Conservation (phyloP, 108 stramenopile species). For the Epithemia pelagica region DNA sequence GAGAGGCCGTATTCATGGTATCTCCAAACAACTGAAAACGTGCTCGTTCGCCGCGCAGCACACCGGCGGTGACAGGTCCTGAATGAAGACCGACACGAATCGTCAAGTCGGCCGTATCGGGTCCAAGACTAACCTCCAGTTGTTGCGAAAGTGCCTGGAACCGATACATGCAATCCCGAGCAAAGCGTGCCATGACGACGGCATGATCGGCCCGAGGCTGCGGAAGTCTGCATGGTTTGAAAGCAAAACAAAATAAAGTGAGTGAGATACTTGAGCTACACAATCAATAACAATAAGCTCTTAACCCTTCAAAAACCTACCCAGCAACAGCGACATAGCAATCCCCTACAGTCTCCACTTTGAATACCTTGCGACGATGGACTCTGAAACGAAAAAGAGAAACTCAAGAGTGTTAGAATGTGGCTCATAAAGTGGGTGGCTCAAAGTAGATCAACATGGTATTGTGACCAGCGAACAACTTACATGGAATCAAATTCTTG, state of each 20-base stretch:
- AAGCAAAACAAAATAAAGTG: conserved; percentile 18
- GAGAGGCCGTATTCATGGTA: conserved; percentile 51
- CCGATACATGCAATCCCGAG: conserved; percentile 6
- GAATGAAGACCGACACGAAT: conserved; percentile 23
- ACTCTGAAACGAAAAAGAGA: not conserved
- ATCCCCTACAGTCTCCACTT: too few species aligned
- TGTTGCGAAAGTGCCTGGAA: conserved; percentile 11
- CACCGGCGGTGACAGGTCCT: conserved; percentile 21
- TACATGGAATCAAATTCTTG: too few species aligned
- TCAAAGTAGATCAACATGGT: not conserved
- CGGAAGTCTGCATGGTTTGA: conserved; percentile 21
- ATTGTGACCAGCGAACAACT: not conserved
- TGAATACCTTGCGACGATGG: not conserved
- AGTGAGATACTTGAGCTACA: conserved; percentile 8
- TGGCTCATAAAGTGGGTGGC: too few species aligned
- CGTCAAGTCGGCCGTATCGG: conserved; percentile 23
- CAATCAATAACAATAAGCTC: conserved; percentile 1
- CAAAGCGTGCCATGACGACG: conserved; percentile 25
- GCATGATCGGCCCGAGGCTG: conserved; percentile 29
- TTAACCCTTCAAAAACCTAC: conserved; percentile 6
- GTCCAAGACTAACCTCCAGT: conserved; percentile 17
- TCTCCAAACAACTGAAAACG: conserved; percentile 42
- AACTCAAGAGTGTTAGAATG: not conserved
- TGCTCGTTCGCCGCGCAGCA: conserved; percentile 16
- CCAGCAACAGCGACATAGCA: conserved; percentile 11